A percentile compares a stretch with the other conserved stretches of the same genome.
Evolutionary conservation across 108 stramenopile species (phyloP).

Genomic region (Cyclotella kingstonii): DNA sequence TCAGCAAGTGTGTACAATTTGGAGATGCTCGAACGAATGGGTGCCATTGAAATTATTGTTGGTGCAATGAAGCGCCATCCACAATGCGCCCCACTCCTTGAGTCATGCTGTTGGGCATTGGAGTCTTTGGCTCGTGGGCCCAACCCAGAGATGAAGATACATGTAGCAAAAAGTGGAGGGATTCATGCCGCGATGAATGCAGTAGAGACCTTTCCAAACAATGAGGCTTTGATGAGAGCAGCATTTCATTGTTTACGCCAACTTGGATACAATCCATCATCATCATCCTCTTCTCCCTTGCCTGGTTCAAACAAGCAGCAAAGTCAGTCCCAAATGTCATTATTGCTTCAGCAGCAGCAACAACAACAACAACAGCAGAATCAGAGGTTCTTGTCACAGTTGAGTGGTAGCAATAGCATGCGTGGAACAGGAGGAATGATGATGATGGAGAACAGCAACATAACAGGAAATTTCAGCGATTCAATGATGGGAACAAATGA

Average conservation of each 20-base stretch:
- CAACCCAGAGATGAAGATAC: constrained; percentile 21
- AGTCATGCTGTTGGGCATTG: constrained; percentile 43
- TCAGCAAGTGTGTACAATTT: constrained; percentile 30
- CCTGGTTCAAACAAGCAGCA: neutral
- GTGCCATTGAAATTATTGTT: constrained; percentile 22
- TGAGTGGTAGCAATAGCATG: no score
- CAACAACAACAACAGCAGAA: neutral
- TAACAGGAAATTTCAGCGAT: no score
- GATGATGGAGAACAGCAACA: no score
- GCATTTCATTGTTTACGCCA: constrained; percentile 39
- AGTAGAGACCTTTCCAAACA: constrained; percentile 33
- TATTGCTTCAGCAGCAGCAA: neutral
- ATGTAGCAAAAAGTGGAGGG: constrained; percentile 27
- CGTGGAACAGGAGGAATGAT: no score
- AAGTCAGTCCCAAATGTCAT: neutral
- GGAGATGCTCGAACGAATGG: constrained; percentile 43
- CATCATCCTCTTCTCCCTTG: neutral
- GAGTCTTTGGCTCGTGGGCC: constrained; percentile 24
- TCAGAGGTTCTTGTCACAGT: no score
- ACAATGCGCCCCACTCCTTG: constrained; percentile 24
- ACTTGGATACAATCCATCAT: constrained; percentile 37
- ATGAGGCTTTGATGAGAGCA: constrained; percentile 37
- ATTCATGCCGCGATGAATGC: constrained; percentile 43
- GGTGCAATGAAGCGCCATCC: constrained; percentile 32
- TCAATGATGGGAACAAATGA: no score